Evolutionary conservation across 2,329 filamentous ascomycete genomes (phyloP).

Genomic region (Colletotrichum sp.): DNA sequence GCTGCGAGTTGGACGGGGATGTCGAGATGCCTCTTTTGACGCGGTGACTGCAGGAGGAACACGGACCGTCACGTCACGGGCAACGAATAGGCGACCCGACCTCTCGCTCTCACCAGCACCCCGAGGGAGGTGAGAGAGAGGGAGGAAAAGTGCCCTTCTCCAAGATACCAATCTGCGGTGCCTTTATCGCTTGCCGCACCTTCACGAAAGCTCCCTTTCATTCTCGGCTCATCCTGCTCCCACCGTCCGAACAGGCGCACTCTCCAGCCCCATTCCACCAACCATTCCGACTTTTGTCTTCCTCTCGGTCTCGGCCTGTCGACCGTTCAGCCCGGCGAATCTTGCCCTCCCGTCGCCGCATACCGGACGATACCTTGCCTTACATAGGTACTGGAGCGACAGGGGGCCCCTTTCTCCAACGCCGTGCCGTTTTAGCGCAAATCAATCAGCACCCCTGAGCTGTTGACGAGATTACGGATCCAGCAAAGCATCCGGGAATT

Average conservation of each 20-base stretch:
- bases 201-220: not conserved
- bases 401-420: not conserved
- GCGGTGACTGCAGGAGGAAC: not conserved
- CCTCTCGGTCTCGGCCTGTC: not conserved
- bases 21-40: not conserved
- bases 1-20: not conserved
- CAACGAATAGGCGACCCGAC: not conserved
- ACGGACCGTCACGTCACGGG: not conserved
- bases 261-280: not conserved
- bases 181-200: not conserved
- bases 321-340: not conserved
- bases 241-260: not conserved
- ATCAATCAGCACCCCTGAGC: constrained; percentile 10
- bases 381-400: not conserved
- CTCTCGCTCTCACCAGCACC: not conserved
- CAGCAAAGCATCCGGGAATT: not conserved
- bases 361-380: not conserved
- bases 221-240: not conserved
- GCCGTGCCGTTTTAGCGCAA: constrained; percentile 9
- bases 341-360: not conserved
- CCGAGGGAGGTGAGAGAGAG: not conserved
- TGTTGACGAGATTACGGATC: constrained; percentile 17
- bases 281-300: not conserved
- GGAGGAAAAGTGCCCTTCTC: not conserved
- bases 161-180: not conserved